These are phyloP conservation scores for Debaryomyces sp. DNA, from an alignment of 1,139 yeast genomes.

Conservation along the genomic window DNA sequence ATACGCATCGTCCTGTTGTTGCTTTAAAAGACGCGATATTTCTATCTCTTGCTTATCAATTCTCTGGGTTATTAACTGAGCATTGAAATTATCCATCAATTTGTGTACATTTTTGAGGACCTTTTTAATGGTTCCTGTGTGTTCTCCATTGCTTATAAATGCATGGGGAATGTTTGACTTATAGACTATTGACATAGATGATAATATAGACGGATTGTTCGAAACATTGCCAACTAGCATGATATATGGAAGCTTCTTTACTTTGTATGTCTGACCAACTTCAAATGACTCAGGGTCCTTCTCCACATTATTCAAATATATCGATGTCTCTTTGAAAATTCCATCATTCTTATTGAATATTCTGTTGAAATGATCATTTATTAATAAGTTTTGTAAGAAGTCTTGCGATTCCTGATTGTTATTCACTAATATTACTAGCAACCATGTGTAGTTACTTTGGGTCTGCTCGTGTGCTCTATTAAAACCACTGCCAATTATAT, in stretches of 20 bases:
- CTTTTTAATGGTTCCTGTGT: constrained; percentile 26
- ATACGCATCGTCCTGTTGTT: constrained; percentile 62
- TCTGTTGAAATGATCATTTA: constrained; percentile 28
- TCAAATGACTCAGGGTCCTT: constrained; percentile 54
- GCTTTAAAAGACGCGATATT: constrained; percentile 50
- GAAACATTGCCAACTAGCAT: constrained; percentile 54
- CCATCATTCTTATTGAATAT: constrained; percentile 40
- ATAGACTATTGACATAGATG: constrained; percentile 56
- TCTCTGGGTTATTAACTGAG: constrained; percentile 54
- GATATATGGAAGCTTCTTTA: constrained; percentile 45
- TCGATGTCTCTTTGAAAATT: constrained; percentile 37
- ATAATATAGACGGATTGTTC: constrained; percentile 48
- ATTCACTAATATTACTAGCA: constrained; percentile 45
- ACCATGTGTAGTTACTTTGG: constrained; percentile 47
- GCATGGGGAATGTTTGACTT: constrained; percentile 35
- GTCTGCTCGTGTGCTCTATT: constrained; percentile 47
- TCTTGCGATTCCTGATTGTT: constrained; percentile 28
- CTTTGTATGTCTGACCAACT: constrained; percentile 48
- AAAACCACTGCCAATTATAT: constrained; percentile 30
- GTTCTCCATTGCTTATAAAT: constrained; percentile 24
- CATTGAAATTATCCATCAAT: constrained; percentile 45
- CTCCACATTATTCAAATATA: constrained; percentile 43
- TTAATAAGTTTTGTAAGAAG: constrained; percentile 33
- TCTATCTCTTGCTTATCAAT: constrained; percentile 58
- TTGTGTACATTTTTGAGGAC: constrained; percentile 37